phyloP scores from a whole-genome alignment of 441 rosid genomes.

The Theobroma grandiflorum region DNA sequence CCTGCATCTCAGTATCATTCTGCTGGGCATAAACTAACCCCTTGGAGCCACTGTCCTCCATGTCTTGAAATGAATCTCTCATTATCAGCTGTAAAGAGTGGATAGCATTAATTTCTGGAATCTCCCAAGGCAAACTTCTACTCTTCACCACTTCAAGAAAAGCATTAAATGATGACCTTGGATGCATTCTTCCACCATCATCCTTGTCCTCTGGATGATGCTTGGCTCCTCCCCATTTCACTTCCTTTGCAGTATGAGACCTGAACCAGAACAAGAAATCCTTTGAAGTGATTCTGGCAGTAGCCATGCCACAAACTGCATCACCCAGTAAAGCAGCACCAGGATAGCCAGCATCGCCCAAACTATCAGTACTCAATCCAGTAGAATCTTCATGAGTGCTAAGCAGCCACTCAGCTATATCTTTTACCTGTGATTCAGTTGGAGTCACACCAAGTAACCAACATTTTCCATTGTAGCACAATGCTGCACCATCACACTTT shows the following conservation, averaged over 20 bases:
- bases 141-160: constrained; percentile 84
- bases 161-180: constrained; percentile 79
- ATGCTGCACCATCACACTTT: constrained; percentile 89
- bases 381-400: constrained; percentile 68
- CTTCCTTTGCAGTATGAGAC: constrained; percentile 74
- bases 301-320: constrained; percentile 87
- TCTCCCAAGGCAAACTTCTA: constrained; percentile 85
- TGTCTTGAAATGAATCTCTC: constrained; percentile 63
- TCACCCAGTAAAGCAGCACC: constrained; percentile 68
- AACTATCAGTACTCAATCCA: constrained; percentile 75
- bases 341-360: constrained; percentile 76
- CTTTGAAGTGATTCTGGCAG: constrained; percentile 68
- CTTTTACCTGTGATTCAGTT: constrained; percentile 68
- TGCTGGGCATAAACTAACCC: constrained; percentile 35
- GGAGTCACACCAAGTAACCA: constrained; percentile 86
- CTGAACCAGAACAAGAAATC: constrained; percentile 91
- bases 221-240: constrained; percentile 93
- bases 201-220: constrained; percentile 70
- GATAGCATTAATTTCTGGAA: constrained; percentile 76
- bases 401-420: constrained; percentile 70
- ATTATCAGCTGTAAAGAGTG: constrained; percentile 78
- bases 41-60: constrained; percentile 51
- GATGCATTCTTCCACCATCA: constrained; percentile 72
- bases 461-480: constrained; percentile 60
- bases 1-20: constrained; percentile 36